Base-by-base conservation (phyloP, 306 rosid species). In the Fagus sylvatica region DNA sequence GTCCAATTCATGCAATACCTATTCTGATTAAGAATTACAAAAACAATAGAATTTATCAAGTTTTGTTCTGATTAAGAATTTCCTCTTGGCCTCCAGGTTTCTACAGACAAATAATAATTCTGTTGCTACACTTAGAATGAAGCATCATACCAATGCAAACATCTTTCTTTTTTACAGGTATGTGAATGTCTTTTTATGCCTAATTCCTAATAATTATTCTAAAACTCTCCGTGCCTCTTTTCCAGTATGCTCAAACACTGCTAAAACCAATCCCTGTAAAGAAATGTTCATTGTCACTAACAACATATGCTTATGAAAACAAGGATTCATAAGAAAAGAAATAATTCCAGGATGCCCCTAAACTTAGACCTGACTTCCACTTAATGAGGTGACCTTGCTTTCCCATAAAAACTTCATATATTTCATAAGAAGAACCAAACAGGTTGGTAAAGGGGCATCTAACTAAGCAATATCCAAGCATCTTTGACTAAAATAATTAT, bases 401-500 rank as follows among this genome's bases (percentile, higher is more conserved):
- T 16, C 46, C 46, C 48, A 0, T 64, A 37, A 12, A 64, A 15
- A 64, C 48, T 37, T 37, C 6, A 56, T 16, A 16, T 16, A 39
- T 36, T 13, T 66, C 57, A 56, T 55, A 34, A 42, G 6, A 30
- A 69, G 59, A 22, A 69, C 9, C 43, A 30, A 55, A 67, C 2
- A 33, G 54, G n/a, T 19, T 16, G 11, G 43, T n/a, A 66, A 17
- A 67, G 7, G 16, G 57, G 34, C 22, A 64, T 33, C 62, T 5
- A 30, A 22, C 62, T 5, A 30, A 22, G 33, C n/a, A 69, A 4
- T 4, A 69, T 28, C 4, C 30, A 28, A 42, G 53, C 15, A 73
- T 68, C 60, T 46, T 33, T 65, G 32, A 66, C 41, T 72, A 66
- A 60, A 69, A 48, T 40, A 1, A 73, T 56, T 32, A 7, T 72